Evolutionary conservation across 306 rosid species (phyloP).

Genomic region (Inga leiocalycina): DNA sequence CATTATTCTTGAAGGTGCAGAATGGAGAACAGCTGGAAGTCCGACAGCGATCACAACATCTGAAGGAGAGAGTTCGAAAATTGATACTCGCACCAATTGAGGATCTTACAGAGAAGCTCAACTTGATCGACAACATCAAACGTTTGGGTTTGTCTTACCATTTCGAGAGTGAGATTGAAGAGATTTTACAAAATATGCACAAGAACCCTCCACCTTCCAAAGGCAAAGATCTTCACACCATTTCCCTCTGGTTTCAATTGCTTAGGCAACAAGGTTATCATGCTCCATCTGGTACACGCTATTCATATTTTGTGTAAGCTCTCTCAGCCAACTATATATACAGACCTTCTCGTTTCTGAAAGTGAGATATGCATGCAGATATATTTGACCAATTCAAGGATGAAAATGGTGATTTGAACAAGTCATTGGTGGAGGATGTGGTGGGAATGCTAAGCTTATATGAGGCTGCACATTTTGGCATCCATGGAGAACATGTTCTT

Average conservation of each 20-base stretch:
- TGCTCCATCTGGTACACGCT: slow-evolving; percentile 16
- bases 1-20: too few species aligned
- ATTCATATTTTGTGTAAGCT: neutral
- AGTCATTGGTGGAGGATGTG: neutral
- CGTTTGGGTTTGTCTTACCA: slow-evolving; percentile 49
- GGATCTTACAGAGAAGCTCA: slow-evolving; percentile 9
- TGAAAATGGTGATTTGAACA: slow-evolving; percentile 17
- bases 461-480: slow-evolving; percentile 32
- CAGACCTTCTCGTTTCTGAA: neutral
- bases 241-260: slow-evolving; percentile 49
- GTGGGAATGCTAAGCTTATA: slow-evolving; percentile 28
- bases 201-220: neutral
- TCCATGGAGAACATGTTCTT: slow-evolving; percentile 18
- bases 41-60: too few species aligned
- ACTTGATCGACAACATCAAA: slow-evolving; percentile 40
- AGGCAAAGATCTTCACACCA: slow-evolving; percentile 18
- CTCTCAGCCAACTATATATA: neutral
- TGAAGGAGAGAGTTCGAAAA: neutral
- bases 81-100: neutral
- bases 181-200: neutral
- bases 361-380: neutral
- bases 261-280: slow-evolving; percentile 37
- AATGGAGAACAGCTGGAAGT: too few species aligned
- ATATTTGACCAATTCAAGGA: slow-evolving; percentile 23
- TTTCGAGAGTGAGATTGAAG: slow-evolving; percentile 37